Base-by-base conservation (phyloP, 2,329 filamentous ascomycete species). In the Lasiodiplodia sp. region DNA sequence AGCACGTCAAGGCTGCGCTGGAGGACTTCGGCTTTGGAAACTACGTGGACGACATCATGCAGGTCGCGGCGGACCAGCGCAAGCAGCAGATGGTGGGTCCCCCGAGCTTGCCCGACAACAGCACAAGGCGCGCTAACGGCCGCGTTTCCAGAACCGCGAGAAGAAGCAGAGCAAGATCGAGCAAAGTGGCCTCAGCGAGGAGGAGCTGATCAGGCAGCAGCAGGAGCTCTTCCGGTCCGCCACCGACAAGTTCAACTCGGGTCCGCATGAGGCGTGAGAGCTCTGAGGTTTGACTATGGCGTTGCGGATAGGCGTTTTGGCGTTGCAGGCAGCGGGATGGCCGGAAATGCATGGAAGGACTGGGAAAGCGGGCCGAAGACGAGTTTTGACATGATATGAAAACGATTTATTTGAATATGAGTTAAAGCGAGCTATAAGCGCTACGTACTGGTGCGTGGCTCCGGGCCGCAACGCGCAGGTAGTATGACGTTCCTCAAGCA, bases 141-240 rank as follows among this genome's bases (percentile, higher is more conserved):
- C 60, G 21, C 28, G 66, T 55, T 67, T 21, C 70, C 76, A 97
- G 93, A 93, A 92, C 37, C 92, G 95, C 58, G 96, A 99, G 83
- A 97, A 97, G 86, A 97, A 97, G 82, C 92, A 94, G 72, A 97
- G 94, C 81, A 98, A 98, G 83, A 94, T 98, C 76, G 95, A 97
- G 75, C 92, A 96, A 78, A 97, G 94, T 78, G 95, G 95, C 66
- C 87, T 98, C 83, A 92, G 92, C 0, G 90, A 97, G 78, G 96
- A 97, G 74, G 92, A 99, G 80, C 86, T 99, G 60, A 88, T 96
- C 68, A 87, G 91, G 60, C 88, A 97, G 76, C 96, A 99, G 79
- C 91, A 96, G 79, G 94, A 97, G 79, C 88, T 97, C 73, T 98
- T 99, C 81, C 90, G 92, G 53, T 90, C 89, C 69, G 94, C 94